These are phyloP conservation scores for Pyracantha coccinea DNA, from an alignment of 331 rosid genomes.

Conservation along the genomic window DNA sequence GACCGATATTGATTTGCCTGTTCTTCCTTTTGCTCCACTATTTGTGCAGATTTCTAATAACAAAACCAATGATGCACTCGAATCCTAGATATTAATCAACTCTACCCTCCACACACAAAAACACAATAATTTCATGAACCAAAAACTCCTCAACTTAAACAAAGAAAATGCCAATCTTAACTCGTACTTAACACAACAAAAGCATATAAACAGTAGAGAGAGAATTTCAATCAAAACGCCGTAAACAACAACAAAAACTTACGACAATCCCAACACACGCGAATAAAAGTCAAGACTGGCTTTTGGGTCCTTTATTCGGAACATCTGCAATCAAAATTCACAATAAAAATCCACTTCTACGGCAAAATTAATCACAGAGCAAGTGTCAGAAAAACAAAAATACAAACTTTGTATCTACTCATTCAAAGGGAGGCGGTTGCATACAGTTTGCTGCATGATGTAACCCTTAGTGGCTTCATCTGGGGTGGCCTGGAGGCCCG, in stretches of 20 bases:
- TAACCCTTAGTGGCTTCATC: slow-evolving; percentile 85
- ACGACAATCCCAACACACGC: slow-evolving; percentile 96
- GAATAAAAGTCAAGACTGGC: slow-evolving; percentile 89
- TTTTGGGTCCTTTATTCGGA: slow-evolving; percentile 89
- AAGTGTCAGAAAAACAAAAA: neutral
- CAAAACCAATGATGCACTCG: neutral
- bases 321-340: slow-evolving; percentile 58
- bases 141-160: neutral
- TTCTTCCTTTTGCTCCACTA: too few relatives aligned
- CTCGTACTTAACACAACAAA: neutral
- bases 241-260: slow-evolving; percentile 19
- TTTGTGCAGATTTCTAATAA: too few relatives aligned
- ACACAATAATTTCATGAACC: neutral
- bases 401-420: neutral
- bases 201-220: neutral
- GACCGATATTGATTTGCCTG: neutral
- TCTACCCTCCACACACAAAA: neutral
- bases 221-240: neutral
- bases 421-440: neutral
- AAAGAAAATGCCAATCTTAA: neutral
- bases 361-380: neutral
- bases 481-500: slow-evolving; percentile 56
- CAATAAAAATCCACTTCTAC: neutral
- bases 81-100: neutral
- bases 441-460: slow-evolving; percentile 89